These are phyloP conservation scores for Trichosphaerium sp. DNA, from an alignment of 78 protist species.

Conservation along the genomic window DNA sequence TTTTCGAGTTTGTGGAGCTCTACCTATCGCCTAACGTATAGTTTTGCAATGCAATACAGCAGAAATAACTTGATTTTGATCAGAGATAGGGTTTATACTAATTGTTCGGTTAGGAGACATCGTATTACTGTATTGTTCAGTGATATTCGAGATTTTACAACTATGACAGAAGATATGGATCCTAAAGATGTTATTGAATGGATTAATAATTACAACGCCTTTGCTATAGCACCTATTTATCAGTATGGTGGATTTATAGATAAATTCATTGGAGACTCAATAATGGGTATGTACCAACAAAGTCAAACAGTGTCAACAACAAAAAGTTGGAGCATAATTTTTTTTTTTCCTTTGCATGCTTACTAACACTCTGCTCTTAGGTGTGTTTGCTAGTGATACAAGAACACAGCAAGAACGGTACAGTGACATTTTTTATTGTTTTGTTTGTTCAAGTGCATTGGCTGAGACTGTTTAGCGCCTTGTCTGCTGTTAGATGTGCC, in stretches of 20 bases:
- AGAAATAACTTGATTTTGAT: too few species aligned
- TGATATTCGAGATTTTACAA: slow-evolving; percentile 48
- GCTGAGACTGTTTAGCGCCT: slow-evolving; percentile 30
- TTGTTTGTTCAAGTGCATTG: slow-evolving; percentile 30
- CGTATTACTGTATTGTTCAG: slow-evolving; percentile 33
- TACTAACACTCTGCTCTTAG: too few species aligned
- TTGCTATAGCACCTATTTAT: slow-evolving; percentile 26
- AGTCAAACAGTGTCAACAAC: too few species aligned
- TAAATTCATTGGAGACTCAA: slow-evolving; percentile 49
- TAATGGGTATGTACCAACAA: slow-evolving; percentile 3
- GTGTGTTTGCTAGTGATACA: too few species aligned
- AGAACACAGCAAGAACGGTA: too few species aligned
- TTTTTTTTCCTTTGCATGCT: too few species aligned
- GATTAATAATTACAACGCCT: slow-evolving; percentile 37
- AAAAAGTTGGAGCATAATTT: too few species aligned
- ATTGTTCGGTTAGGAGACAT: too few species aligned
- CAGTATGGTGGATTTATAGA: slow-evolving; percentile 42
- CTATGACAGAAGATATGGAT: slow-evolving; percentile 39
- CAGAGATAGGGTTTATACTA: too few species aligned
- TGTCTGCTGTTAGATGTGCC: slow-evolving; percentile 25
- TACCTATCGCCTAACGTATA: too few species aligned
- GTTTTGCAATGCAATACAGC: slow-evolving; percentile 27
- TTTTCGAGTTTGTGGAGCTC: too few species aligned
- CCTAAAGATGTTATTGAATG: slow-evolving; percentile 30
- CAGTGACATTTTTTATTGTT: too few species aligned